Evolutionary conservation across 306 rosid species (phyloP), one percentile per base, ranked within the genome.

Genomic region (Casuarina glauca): DNA sequence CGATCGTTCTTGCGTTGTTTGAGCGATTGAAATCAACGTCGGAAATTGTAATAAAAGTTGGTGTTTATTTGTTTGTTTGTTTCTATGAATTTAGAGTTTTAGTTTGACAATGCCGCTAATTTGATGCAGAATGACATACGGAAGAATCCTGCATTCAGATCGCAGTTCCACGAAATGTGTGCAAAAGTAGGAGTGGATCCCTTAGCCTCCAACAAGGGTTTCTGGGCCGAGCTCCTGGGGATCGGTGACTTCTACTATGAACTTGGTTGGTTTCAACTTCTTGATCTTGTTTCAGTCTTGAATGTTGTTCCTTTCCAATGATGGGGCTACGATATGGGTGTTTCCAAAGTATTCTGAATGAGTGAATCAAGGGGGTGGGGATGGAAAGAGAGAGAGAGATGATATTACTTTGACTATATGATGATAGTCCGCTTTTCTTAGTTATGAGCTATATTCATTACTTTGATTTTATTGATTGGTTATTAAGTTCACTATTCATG

Each of bases 151-250:
- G 97, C 97, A 5, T 95, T 95, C 84, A 87, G 98, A 84, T 92
- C 98, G 63, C 98, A 92, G 82, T 95, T 95, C 77, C 98, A 95
- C 67, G 97, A 95, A 81, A 95, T 95, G 97, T 94, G 98, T 81
- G 89, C 97, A 16, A 92, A 92, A 84, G 97, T 95, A 82, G 97
- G 98, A 78, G 98, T 95, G 10, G 98, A 95, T 84, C 98, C 98
- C 66, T 87, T 91, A 82, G 97, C 97, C 67, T 95, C 97, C 69
- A 95, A 92, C 82, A 95, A 95, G 79, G 97, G 98, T 77, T 95
- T 95, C 74, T 95, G 97, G 97, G 95, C 97, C 17, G 98, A 95
- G 97, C 95, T 95, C 3, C 81, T 95, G 80, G 97, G 97, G 78
- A 91, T 92, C 82, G 98, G 97, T 79, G 97, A 92, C 80, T 95